These are phyloP conservation scores for Inosperma sp. DNA, from an alignment of 768 basidiomycete genomes.

Conservation along the genomic window DNA sequence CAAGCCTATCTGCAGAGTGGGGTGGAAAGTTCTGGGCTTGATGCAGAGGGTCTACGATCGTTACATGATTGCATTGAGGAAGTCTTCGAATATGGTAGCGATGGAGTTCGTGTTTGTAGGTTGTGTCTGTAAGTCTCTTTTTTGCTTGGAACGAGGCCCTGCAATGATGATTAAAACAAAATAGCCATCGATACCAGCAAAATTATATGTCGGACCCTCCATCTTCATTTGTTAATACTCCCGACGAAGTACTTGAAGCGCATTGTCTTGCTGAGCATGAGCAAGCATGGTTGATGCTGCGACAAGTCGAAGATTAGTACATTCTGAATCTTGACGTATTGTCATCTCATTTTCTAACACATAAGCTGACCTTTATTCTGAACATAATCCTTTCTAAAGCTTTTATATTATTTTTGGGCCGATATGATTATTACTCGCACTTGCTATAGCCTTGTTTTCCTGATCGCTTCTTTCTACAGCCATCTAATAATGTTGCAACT, in stretches of 20 bases:
- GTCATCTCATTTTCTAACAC: background rate
- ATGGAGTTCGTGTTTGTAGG: slow-evolving; percentile 36
- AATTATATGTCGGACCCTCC: slow-evolving; percentile 29
- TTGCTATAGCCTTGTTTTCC: too few relatives aligned
- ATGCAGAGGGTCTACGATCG: slow-evolving; percentile 39
- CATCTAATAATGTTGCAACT: too few relatives aligned
- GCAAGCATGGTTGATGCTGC: slow-evolving; percentile 44
- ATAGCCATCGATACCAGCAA: slow-evolving; percentile 34
- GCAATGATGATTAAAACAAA: background rate
- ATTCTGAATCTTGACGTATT: background rate
- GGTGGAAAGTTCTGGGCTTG: too few relatives aligned
- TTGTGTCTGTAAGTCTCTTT: slow-evolving; percentile 48
- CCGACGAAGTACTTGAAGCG: slow-evolving; percentile 40
- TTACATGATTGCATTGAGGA: slow-evolving; percentile 40
- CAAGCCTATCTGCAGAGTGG: too few relatives aligned
- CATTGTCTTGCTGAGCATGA: slow-evolving; percentile 50
- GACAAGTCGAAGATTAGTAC: slow-evolving; percentile 11
- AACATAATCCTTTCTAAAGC: too few relatives aligned
- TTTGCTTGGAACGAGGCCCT: background rate
- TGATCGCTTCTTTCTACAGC: too few relatives aligned
- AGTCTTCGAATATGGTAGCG: slow-evolving; percentile 36
- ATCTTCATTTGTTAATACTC: slow-evolving; percentile 33
- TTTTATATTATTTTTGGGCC: too few relatives aligned
- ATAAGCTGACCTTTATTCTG: too few relatives aligned
- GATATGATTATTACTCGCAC: too few relatives aligned